Evolutionary conservation across 2,329 filamentous ascomycete species (phyloP), one percentile per base, ranked within the genome.

Genomic region (Tolypocladium paradoxum): DNA sequence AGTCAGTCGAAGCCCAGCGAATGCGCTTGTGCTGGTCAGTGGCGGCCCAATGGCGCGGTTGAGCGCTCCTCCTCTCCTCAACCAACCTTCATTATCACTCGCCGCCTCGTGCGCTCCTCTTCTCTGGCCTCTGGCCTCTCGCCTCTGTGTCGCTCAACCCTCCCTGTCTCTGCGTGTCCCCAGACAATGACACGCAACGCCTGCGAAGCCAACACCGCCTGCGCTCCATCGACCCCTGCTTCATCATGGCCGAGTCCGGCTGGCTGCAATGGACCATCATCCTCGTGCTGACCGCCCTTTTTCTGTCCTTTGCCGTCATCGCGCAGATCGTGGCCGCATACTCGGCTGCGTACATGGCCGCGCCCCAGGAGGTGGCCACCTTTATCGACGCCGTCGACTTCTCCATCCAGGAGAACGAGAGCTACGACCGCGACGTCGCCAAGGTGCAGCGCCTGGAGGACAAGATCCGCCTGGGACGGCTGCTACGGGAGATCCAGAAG

Each of bases 371-470:
- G 65, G 73, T 84, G 53, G 68, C 68, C 54, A 74, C 74, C 54
- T 81, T 84, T 60, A 66, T 83, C 61, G 81, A 84, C 62, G 74
- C 77, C 18, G 74, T 82, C 61, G 81, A 84, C 64, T 81, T 76
- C 61, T 87, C 80, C 38, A 73, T 83, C 49, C 72, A 77, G 59
- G 82, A 85, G 64, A 84, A 84, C 61, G 82, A 84, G 66, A 79
- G 74, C 61, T 84, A 84, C 63, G 79, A 84, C 64, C 72, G 74
- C 59, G 80, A 85, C 60, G 73, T 84, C 48, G 70, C 75, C 53
- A 77, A 76, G 55, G 74, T 84, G 38, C 73, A 73, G 62, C 76
- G 77, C 40, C 71, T 84, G 33, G 81, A 84, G 57, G 82, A 85
- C 65, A 83, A 83, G 70, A 63, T 84, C 48, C 78, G 81, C 49